These are phyloP conservation scores for Paracoccidioides brasiliensis DNA, from an alignment of 2,329 filamentous ascomycete species.

Conservation along the genomic window DNA sequence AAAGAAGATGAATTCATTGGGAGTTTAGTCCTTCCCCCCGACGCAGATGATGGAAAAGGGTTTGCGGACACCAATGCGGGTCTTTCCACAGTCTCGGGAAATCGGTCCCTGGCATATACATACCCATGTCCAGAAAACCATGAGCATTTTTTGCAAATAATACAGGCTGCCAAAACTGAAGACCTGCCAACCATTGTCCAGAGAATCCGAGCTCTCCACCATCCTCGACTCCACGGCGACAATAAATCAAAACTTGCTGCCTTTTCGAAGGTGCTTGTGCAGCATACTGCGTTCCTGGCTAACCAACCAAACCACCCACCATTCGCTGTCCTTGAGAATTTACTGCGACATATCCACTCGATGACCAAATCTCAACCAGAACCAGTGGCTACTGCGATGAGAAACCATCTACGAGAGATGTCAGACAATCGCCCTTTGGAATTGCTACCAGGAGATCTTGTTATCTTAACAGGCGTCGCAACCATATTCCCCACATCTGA, in stretches of 20 bases:
- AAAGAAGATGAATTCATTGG: conserved; percentile 61
- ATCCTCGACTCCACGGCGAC: conserved; percentile 68
- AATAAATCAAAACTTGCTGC: conserved; percentile 71
- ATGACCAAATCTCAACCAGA: conserved; percentile 74
- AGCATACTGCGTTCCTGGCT: conserved; percentile 47
- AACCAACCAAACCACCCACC: conserved; percentile 39
- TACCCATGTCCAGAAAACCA: conserved; percentile 75
- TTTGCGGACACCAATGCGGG: background rate
- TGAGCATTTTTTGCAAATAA: conserved; percentile 55
- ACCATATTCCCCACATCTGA: conserved; percentile 89
- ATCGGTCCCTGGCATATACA: conserved; percentile 57
- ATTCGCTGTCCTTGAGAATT: conserved; percentile 59
- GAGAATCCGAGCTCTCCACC: conserved; percentile 80
- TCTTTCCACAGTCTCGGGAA: conserved; percentile 35
- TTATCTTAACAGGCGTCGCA: conserved; percentile 70
- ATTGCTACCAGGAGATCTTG: conserved; percentile 55
- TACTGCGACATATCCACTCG: conserved; percentile 85
- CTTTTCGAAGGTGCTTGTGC: conserved; percentile 36
- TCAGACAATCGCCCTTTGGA: conserved; percentile 40
- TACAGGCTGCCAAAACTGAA: conserved; percentile 46
- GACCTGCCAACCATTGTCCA: conserved; percentile 71
- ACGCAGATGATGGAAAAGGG: conserved; percentile 24
- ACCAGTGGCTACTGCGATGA: conserved; percentile 64
- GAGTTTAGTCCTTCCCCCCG: conserved; percentile 42
- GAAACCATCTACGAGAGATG: conserved; percentile 51